Conservation (phyloP, 176 grass and related monocot genomes). For the Juncus inflexus region DNA sequence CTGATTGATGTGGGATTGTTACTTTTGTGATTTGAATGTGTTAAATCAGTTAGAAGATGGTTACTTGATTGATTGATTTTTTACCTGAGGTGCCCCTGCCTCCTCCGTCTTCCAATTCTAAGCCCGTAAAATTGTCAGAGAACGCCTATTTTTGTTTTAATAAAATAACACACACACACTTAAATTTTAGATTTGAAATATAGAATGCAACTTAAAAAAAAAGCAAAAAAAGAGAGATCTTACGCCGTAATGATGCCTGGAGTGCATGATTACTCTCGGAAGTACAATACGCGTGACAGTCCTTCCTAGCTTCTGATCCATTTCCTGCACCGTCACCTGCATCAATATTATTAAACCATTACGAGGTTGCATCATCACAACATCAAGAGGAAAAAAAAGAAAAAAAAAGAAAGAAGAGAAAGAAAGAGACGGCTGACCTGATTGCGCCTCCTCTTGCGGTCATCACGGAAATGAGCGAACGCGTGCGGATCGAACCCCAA, state of each 20-base stretch:
- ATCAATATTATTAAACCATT: background rate
- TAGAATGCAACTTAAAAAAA: too few relatives aligned
- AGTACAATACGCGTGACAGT: conserved; percentile 83
- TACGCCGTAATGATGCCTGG: conserved; percentile 97
- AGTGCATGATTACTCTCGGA: conserved; percentile 95
- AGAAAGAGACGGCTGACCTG: conserved; percentile 38
- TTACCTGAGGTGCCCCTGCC: conserved; percentile 98
- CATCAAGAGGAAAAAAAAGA: background rate
- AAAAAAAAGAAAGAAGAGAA: conserved; percentile 16
- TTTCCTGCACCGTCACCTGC: conserved; percentile 79
- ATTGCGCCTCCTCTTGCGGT: conserved; percentile 80
- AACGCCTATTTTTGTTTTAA: conserved; percentile 55
- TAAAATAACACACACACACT: background rate
- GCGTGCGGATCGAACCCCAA: conserved; percentile 99
- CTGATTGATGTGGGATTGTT: conserved; percentile 36
- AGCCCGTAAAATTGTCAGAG: conserved; percentile 91
- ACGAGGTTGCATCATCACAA: background rate
- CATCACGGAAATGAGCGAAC: conserved; percentile 97
- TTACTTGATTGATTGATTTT: conserved; percentile 4
- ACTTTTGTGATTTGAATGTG: too few relatives aligned
- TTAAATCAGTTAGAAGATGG: too few relatives aligned
- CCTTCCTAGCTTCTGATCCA: conserved; percentile 95
- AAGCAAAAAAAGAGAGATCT: conserved; percentile 27
- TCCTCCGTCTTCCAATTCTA: conserved; percentile 98
- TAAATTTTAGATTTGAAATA: too few relatives aligned